phyloP scores from a whole-genome alignment of 163 green algal species.

The Scenedesmus sp. region DNA sequence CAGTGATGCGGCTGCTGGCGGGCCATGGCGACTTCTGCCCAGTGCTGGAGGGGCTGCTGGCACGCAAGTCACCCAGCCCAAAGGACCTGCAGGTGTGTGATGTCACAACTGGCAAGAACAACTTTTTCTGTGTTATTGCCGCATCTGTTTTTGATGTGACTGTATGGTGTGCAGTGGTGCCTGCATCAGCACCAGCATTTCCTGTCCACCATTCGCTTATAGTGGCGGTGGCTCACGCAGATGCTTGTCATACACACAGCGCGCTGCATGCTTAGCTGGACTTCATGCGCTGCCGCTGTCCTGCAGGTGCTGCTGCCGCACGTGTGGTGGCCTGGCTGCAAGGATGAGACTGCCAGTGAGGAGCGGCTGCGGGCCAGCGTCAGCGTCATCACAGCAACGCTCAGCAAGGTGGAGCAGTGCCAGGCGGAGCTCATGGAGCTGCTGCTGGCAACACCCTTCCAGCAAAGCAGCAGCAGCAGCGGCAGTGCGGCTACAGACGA shows the following conservation, averaged over 20 bases:
- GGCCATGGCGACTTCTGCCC: conserved; percentile 55
- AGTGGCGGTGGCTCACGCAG: background rate
- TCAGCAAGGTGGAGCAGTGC: conserved; percentile 45
- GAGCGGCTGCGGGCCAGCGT: conserved; percentile 43
- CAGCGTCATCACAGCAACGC: conserved; percentile 44
- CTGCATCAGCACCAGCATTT: too few relatives aligned
- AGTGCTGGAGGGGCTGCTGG: conserved; percentile 82
- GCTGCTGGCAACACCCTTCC: conserved; percentile 32
- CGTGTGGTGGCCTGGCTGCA: conserved; percentile 73
- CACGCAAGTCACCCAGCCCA: conserved; percentile 70
- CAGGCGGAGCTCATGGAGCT: conserved; percentile 58
- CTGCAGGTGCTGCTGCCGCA: conserved; percentile 59
- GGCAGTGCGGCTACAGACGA: background rate
- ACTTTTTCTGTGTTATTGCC: too few relatives aligned
- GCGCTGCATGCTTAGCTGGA: background rate
- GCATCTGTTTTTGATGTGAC: background rate
- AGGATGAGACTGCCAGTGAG: conserved; percentile 62
- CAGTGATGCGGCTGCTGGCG: conserved; percentile 62
- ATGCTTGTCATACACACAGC: background rate
- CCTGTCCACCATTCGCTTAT: too few relatives aligned
- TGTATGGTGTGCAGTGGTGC: too few relatives aligned
- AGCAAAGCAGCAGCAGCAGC: conserved; percentile 10
- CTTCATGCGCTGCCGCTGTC: conserved; percentile 57
- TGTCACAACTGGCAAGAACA: background rate
- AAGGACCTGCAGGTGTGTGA: conserved; percentile 41